These are phyloP conservation scores for Plectosphaerella plurivora DNA, from an alignment of 2,329 filamentous ascomycete species.

Conservation along the genomic window DNA sequence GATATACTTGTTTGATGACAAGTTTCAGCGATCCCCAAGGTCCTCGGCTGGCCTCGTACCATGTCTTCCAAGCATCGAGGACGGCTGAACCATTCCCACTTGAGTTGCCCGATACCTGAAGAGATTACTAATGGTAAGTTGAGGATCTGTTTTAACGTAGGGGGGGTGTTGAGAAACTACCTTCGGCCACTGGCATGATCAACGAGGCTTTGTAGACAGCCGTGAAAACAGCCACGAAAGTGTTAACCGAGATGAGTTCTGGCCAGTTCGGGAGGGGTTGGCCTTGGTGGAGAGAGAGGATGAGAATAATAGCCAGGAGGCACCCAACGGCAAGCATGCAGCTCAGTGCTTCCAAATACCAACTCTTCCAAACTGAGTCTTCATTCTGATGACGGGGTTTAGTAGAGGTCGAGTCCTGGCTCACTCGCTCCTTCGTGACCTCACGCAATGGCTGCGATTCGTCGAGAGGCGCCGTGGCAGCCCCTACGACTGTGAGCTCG, in stretches of 20 bases:
- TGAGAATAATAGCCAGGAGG: neutral
- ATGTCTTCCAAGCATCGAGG: neutral
- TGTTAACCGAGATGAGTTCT: neutral
- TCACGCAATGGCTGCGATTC: neutral
- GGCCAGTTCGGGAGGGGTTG: neutral
- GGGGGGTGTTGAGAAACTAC: neutral
- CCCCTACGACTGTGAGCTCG: neutral
- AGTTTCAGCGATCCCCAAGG: neutral
- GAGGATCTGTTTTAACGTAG: too few species aligned
- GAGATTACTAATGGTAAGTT: neutral
- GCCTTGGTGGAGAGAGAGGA: neutral
- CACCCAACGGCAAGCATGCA: neutral
- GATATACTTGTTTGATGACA: neutral
- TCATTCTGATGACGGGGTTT: neutral
- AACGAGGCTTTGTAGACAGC: conserved; percentile 1
- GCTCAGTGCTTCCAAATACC: neutral
- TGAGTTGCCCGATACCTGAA: neutral
- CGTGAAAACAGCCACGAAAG: neutral
- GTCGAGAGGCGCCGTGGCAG: neutral
- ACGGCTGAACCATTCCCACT: conserved; percentile 1
- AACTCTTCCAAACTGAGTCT: neutral
- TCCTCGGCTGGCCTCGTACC: neutral
- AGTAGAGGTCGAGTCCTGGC: neutral
- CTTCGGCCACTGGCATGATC: conserved; percentile 1
- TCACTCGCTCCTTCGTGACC: neutral